Evolutionary conservation across 148 eudicot genomes (phyloP).

Genomic region (Amaranthus palmeri): DNA sequence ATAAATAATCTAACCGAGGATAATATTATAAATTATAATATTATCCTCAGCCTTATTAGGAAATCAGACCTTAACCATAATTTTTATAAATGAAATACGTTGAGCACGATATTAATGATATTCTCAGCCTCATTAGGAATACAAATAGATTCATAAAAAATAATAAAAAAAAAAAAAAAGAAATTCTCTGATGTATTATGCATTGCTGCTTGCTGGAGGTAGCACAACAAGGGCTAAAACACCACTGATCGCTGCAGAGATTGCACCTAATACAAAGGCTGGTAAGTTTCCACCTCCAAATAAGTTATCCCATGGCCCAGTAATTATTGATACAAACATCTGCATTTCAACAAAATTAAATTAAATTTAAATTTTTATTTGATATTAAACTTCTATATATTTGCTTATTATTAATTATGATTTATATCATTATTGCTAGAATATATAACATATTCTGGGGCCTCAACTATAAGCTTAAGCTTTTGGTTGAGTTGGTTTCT

Average conservation of each 20-base stretch:
- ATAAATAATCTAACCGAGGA: neutral
- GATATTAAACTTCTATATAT: neutral
- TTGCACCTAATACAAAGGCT: conserved; percentile 55
- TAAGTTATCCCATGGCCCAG: conserved; percentile 65
- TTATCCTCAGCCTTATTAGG: neutral
- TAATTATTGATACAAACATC: conserved; percentile 64
- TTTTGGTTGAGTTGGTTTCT: too few relatives aligned
- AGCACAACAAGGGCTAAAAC: conserved; percentile 29
- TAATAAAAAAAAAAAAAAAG: neutral
- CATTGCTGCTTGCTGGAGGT: conserved; percentile 36
- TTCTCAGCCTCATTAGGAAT: neutral
- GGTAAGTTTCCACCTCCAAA: conserved; percentile 86
- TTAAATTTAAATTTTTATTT: neutral
- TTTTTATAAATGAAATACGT: too few relatives aligned
- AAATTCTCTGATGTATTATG: neutral
- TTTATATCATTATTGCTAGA: too few relatives aligned
- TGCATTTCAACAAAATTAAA: conserved; percentile 5
- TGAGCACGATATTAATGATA: neutral
- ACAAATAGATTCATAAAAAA: neutral
- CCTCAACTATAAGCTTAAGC: too few relatives aligned
- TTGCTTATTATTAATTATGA: neutral
- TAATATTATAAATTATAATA: neutral
- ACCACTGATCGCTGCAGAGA: conserved; percentile 49
- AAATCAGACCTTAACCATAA: neutral
- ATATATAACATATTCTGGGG: too few relatives aligned